Evolutionary conservation across 371 early-diverging fungal genomes (phyloP).

Genomic region (Polyrhizophydium stewartii): DNA sequence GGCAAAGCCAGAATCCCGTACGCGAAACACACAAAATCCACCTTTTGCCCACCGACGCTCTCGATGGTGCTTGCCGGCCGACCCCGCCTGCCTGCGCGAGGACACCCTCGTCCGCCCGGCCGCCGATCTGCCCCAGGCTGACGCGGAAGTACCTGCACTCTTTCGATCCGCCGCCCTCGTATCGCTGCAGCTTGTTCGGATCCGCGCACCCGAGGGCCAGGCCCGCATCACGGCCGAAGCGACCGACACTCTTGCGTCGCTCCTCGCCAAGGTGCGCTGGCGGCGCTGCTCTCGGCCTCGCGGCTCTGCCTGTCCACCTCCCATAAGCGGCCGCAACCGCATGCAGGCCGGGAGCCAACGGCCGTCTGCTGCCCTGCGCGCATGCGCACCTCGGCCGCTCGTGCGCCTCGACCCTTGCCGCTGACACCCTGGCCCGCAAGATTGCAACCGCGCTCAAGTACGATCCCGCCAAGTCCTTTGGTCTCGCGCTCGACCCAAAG

Average conservation of each 20-base stretch:
- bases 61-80: too few species aligned
- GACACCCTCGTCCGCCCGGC: too few species aligned
- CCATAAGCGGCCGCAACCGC: not conserved
- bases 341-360: not conserved
- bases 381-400: not conserved
- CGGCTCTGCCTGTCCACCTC: not conserved
- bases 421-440: not conserved
- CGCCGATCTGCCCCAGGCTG: too few species aligned
- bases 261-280: slow-evolving; percentile 52
- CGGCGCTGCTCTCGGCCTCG: not conserved
- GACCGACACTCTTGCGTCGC: slow-evolving; percentile 44
- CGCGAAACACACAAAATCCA: too few species aligned
- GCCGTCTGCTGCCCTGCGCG: not conserved
- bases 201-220: slow-evolving; percentile 81
- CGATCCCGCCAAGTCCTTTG: not conserved
- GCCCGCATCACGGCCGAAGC: slow-evolving; percentile 67
- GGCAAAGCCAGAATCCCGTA: too few species aligned
- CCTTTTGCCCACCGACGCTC: too few species aligned
- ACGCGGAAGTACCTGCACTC: too few species aligned
- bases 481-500: not conserved
- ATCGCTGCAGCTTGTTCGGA: slow-evolving; percentile 69
- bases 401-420: not conserved
- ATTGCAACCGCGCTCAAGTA: not conserved
- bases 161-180: too few species aligned
- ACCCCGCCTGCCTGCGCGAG: too few species aligned